Base-by-base conservation (phyloP, 768 basidiomycete species). In the Lenzites betulinus region DNA sequence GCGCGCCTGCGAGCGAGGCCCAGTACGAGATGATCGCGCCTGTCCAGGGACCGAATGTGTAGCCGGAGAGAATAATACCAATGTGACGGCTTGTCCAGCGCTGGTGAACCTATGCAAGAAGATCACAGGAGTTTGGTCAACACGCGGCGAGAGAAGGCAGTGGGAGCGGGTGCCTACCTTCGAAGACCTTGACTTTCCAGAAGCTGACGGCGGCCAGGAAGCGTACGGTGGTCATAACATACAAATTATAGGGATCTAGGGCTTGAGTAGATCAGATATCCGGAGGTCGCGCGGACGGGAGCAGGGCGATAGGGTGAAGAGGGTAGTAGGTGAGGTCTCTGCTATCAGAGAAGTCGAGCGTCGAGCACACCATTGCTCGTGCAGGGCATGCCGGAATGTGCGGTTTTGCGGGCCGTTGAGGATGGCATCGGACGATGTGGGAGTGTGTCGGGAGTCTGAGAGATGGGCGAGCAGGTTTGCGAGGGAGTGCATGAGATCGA, bases 61-160 rank as follows among this genome's bases (percentile, higher is more conserved):
- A 96, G 23, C 94, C 94, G 43, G 93, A 91, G 66, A 97, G 79
- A 65, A 93, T 85, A 70, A 96, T 95, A 74, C 84, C 89, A 90
- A 62, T 82, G 81, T 26, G 94, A 88, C 35, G 95, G 79, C 39
- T 86, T 76, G 75, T 97, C 95, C 38, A 97, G 87, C 59, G 81
- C 94, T 95, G 59, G 60, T 46, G 56, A n/a, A n/a, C n/a, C 35
- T 46, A 57, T 59, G 49, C 52, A 53, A 51, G 6, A 25, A 58
- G 42, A 62, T 43, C 11, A 33, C 58, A 51, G 48, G 55, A 16
- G 59, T 39, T 25, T 41, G 39, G 56, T 58, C 16, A 58, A 28
- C 48, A 50, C 26, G 20, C 41, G 16, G 48, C 23, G 28, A 18
- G 56, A 42, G 39, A 50, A 43, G 42, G 41, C 48, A 53, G 64